Base-by-base conservation (phyloP, 2,329 filamentous ascomycete genomes). In the Coleophoma crateriformis region DNA sequence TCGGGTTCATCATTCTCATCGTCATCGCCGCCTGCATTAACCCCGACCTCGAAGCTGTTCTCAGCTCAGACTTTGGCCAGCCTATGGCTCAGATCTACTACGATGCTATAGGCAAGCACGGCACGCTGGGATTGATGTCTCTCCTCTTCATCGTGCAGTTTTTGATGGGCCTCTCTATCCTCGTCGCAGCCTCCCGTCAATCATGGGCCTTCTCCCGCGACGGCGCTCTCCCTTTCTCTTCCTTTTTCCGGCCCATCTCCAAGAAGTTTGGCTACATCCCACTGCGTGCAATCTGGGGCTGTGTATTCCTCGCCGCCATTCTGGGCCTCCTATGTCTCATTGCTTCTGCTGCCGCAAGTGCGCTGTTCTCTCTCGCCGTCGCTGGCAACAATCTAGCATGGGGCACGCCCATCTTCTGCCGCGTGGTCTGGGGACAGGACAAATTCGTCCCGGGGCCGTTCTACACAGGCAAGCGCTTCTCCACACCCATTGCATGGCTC, bases 121-220 rank as follows among this genome's bases (percentile, higher is more conserved):
- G 78, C 5, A 77, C 81, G 0, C 62, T 84, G 7, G 79, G 72
- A 0, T 70, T 84, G 48, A 83, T 83, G 75, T 69, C 71, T 1
- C 68, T 83, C 0, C 64, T 83, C 17, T 79, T 82, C 58, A 73
- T 81, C 45, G 78, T 81, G 3, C 81, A 84, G 59, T 84, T 81
- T 61, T 68, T 83, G 19, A 83, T 84, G 73, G 79, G 79, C 1
- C 64, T 82, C 1, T 78, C 74, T 32, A 75, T 81, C 48, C 65
- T 79, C 3, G 75, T 82, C 3, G 81, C 81, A 1, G 77, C 76
- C 4, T 81, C 77, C 6, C 73, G 81, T 6, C 81, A 84, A 64
- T 73, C 71, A 32, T 85, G 81, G 81, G 81, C 81, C 0, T 84
- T 84, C 60, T 78, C 77, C 8, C 74, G 81, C 20, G 81, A 84